Evolutionary conservation across 2,329 filamentous ascomycete genomes (phyloP).

Genomic region (Claviceps citrina): DNA sequence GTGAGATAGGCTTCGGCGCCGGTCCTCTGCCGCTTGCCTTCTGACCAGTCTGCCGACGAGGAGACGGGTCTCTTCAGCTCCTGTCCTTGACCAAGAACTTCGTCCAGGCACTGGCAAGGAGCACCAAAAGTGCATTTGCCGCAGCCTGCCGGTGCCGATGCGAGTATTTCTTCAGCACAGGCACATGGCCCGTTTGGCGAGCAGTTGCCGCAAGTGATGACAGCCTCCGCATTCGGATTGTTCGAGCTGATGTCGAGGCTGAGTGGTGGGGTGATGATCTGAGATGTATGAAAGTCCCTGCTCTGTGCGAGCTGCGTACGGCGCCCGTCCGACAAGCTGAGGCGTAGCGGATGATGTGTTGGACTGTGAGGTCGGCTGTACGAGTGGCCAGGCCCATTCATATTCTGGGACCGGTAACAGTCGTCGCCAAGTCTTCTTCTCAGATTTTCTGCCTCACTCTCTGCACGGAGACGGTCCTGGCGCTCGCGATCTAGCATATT

Average conservation of each 20-base stretch:
- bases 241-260: slow-evolving; percentile 16
- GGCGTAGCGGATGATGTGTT: slow-evolving; percentile 11
- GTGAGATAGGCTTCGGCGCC: slow-evolving; percentile 28
- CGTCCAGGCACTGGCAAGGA: slow-evolving; percentile 48
- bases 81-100: slow-evolving; percentile 28
- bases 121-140: slow-evolving; percentile 47
- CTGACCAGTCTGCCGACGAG: slow-evolving; percentile 24
- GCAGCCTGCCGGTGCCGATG: slow-evolving; percentile 42
- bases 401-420: slow-evolving; percentile 14
- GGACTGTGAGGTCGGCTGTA: slow-evolving; percentile 15
- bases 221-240: slow-evolving; percentile 15
- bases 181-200: slow-evolving; percentile 36
- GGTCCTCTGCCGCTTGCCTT: slow-evolving; percentile 41
- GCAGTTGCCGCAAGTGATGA: slow-evolving; percentile 41
- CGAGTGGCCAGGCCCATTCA: slow-evolving; percentile 13
- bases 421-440: slow-evolving; percentile 17
- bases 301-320: slow-evolving; percentile 12
- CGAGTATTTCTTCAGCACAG: slow-evolving; percentile 43
- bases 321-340: slow-evolving; percentile 15
- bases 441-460: slow-evolving; percentile 24
- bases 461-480: slow-evolving; percentile 29
- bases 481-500: slow-evolving; percentile 46
- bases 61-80: slow-evolving; percentile 36
- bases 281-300: slow-evolving; percentile 38
- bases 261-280: slow-evolving; percentile 41